Base-by-base conservation (phyloP, 306 rosid genomes). In the Cicer yamashitae region DNA sequence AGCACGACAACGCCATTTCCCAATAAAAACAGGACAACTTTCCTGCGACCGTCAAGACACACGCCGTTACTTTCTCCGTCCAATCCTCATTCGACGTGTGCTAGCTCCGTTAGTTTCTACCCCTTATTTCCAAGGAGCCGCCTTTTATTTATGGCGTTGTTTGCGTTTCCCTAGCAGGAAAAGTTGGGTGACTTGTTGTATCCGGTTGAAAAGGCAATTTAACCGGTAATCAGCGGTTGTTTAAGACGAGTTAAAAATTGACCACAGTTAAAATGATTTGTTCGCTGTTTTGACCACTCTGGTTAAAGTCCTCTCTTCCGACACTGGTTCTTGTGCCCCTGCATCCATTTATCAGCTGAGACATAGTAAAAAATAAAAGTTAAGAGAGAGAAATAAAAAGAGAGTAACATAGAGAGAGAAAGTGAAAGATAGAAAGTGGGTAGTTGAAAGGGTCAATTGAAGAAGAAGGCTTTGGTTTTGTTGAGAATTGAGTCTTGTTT, bases 1-100 rank as follows among this genome's bases (percentile, higher is more conserved):
- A 79, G 83, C 84, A 81, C 82, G 96, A 88, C 96, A 90, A 77
- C 17, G 79, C 89, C 90, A 81, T 71, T 88, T 90, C 84, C 87
- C 88, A 83, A 90, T 81, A 81, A 84, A 88, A 88, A 86, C 84
- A 71, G 70, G 22, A 48, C 86, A 78, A 75, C 87, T 84, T 81
- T 57, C 75, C 70, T 71, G 84, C 79, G 9, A 69, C 79, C 85
- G 83, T 71, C 58, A 63, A 20, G 34, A 61, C 80, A 67, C 4
- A 87, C 86, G 83, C 61, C 88, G 86, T 84, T 76, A 69, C n/a
- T 0, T 44, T 39, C 60, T n/a, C 9, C 17, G 2, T 45, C 72
- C 82, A 77, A 77, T 77, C 1, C 4, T 6, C 0, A 7, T 0
- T 3, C 15, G 67, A 73, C 87, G 67, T 38, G 1, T 18, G 4